A percentile compares a stretch with the other conserved stretches of the same genome.
phyloP scores from a whole-genome alignment of 306 rosid genomes.

The Rubus parviflorus region DNA sequence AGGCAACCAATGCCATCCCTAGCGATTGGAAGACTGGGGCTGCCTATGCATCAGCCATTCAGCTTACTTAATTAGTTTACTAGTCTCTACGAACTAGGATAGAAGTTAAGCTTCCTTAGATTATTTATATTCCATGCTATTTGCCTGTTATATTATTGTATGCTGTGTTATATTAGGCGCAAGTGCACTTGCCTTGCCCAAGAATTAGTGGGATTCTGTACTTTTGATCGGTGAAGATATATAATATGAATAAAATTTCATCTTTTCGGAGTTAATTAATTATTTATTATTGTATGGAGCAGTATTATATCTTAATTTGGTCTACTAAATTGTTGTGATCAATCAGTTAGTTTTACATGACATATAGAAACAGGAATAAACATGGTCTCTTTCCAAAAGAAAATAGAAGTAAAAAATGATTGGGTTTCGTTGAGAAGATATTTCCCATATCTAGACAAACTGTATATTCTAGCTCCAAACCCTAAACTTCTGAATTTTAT shows the following conservation, averaged over 20 bases:
- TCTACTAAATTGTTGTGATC: no score
- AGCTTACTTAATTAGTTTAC: conserved; percentile 34
- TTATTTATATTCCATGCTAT: neutral
- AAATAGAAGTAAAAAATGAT: no score
- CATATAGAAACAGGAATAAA: no score
- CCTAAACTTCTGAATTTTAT: no score
- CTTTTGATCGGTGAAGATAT: neutral
- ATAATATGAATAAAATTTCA: conserved; percentile 12
- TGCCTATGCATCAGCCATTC: conserved; percentile 57
- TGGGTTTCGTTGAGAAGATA: no score
- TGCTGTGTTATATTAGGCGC: neutral
- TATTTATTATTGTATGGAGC: no score
- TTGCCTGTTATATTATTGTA: neutral
- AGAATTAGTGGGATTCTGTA: neutral
- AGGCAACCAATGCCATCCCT: conserved; percentile 54
- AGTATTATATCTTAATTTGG: no score
- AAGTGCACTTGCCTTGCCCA: conserved; percentile 12
- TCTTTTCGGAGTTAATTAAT: neutral
- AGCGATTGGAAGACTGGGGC: conserved; percentile 67
- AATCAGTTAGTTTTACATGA: no score
- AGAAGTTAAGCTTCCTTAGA: neutral
- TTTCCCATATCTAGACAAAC: no score
- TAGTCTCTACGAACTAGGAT: no score
- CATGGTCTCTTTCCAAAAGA: no score
- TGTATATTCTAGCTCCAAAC: no score